Conservation (phyloP, 768 basidiomycete genomes). For the Boletus reticulatus region DNA sequence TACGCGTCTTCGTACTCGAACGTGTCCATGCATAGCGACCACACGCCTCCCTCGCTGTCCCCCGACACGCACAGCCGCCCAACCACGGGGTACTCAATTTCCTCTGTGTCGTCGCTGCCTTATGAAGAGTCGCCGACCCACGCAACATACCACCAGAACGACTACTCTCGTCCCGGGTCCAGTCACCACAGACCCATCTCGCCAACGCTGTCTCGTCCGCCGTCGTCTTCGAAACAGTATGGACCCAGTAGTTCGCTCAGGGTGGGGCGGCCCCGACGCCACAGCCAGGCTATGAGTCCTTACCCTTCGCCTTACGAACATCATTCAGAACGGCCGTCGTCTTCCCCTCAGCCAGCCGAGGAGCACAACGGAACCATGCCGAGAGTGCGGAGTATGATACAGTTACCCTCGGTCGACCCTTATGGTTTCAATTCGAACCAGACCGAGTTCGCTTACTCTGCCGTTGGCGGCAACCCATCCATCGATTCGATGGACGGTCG, state of each 20-base stretch:
- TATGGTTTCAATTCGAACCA: slow-evolving; percentile 65
- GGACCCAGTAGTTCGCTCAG: slow-evolving; percentile 53
- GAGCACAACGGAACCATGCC: slow-evolving; percentile 50
- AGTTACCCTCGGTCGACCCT: slow-evolving; percentile 68
- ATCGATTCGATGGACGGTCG: slow-evolving; percentile 39
- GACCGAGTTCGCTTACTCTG: slow-evolving; percentile 80
- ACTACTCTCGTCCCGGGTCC: slow-evolving; percentile 74
- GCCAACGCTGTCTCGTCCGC: slow-evolving; percentile 65
- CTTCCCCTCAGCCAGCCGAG: slow-evolving; percentile 66
- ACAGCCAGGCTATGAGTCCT: slow-evolving; percentile 85
- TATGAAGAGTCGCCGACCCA: slow-evolving; percentile 57
- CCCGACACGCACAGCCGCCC: slow-evolving; percentile 74
- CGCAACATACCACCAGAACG: slow-evolving; percentile 39
- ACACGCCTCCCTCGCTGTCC: slow-evolving; percentile 68
- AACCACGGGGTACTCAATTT: slow-evolving; percentile 82
- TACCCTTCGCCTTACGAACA: slow-evolving; percentile 83
- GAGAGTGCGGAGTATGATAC: slow-evolving; percentile 82
- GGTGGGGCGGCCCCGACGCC: slow-evolving; percentile 70
- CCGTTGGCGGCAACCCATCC: slow-evolving; percentile 46
- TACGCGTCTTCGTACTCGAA: slow-evolving; percentile 67
- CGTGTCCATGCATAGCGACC: slow-evolving; percentile 65
- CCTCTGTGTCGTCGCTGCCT: slow-evolving; percentile 73
- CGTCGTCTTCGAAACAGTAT: slow-evolving; percentile 61
- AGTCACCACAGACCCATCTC: slow-evolving; percentile 65
- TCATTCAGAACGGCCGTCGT: slow-evolving; percentile 63